Base-by-base conservation (phyloP, 768 basidiomycete genomes). In the Tulasnella sp. region DNA sequence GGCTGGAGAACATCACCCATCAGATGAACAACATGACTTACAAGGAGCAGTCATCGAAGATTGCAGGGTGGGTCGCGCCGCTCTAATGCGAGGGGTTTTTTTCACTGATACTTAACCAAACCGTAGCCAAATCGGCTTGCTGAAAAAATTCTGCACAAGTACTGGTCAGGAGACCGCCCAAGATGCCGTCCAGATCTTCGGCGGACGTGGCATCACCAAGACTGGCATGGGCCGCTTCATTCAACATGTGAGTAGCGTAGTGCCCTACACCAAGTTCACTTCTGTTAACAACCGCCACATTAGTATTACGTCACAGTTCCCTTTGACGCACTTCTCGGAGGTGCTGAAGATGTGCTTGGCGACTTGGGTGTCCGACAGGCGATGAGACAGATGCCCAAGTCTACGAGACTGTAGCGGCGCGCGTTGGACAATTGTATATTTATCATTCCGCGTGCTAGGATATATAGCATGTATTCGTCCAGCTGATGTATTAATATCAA, bases 1-100 rank as follows among this genome's bases (percentile, higher is more conserved):
- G 94, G 94, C 86, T 96, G 24, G 95, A 97, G 86, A 93, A 89
- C 79, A 85, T 97, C 76, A 96, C 95, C 0, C 92, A 91, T 84
- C 95, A 96, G 84, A 95, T 96, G 94, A 91, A 87, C 82, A 89
- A 94, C 79, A 95, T 96, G 95, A 88, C 88, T 52, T 94, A 95
- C 84, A 91, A 91, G 83, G 89, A 94, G 80, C 93, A 94, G 83
- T 90, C 93, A 18, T 84, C 87, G 71, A 88, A 91, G 81, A 88
- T 96, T 34, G 94, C 94, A 71, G 94, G 94, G 91, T 91, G 82
- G 80, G 87, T 82, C 44, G 12, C 27, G 77, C 38, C 16, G 62
- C 7, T 42, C n/a, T 5, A 21, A 7, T 19, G 27, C 24, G 10
- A 2, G 19, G 31, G 16, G 44, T 34, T 10, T 27, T 18, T 74